phyloP scores from a whole-genome alignment of 1,139 yeast genomes.

The Scheffersomyces titani region DNA sequence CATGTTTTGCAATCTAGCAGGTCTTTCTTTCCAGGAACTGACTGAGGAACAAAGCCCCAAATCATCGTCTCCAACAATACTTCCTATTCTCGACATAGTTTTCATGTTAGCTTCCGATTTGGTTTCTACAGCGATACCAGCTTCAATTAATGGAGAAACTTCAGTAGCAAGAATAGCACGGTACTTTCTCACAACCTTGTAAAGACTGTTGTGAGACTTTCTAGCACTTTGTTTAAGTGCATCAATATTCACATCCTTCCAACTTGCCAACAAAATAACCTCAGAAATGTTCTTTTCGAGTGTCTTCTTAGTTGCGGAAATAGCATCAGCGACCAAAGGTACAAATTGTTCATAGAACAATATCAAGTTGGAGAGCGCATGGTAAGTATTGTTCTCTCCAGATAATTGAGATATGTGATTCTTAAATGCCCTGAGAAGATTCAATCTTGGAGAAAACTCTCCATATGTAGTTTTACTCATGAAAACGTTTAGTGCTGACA shows the following conservation, averaged over 20 bases:
- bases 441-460: constrained; percentile 61
- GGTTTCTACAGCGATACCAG: constrained; percentile 44
- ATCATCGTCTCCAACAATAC: constrained; percentile 15
- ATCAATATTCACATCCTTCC: constrained; percentile 95
- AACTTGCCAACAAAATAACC: constrained; percentile 84
- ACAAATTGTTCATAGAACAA: constrained; percentile 68
- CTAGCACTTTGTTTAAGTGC: constrained; percentile 93
- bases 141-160: constrained; percentile 58
- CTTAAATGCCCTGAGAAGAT: constrained; percentile 62
- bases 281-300: constrained; percentile 83
- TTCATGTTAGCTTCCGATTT: constrained; percentile 10
- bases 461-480: constrained; percentile 77
- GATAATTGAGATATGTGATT: constrained; percentile 40
- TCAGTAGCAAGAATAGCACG: constrained; percentile 60
- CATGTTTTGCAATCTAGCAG: constrained; percentile 54
- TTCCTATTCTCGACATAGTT: constrained; percentile 15
- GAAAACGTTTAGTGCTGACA: constrained; percentile 75
- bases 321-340: constrained; percentile 44
- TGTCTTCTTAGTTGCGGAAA: constrained; percentile 48
- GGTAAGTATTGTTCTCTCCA: constrained; percentile 21
- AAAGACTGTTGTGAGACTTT: constrained; percentile 79
- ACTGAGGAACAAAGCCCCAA: constrained; percentile 22
- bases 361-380: constrained; percentile 62
- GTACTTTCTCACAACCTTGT: constrained; percentile 82
- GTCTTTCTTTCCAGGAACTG: constrained; percentile 55